Conservation (phyloP, 2,329 filamentous ascomycete species). For the Neopestalotiopsis clavispora region DNA sequence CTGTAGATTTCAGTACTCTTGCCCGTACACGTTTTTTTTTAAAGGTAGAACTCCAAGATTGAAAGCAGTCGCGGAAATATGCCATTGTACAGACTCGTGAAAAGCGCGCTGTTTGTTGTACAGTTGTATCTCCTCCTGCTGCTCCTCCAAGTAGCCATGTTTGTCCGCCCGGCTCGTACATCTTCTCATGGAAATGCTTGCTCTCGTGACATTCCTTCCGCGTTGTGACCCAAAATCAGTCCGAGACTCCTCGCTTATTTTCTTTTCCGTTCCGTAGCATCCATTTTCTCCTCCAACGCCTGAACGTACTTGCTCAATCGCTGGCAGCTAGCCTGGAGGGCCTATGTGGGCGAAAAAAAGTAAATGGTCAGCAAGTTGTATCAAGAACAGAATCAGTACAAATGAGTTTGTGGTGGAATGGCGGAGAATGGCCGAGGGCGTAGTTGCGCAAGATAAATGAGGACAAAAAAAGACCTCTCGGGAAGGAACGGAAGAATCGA, state of each 20-base stretch:
- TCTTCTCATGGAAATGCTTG: neutral
- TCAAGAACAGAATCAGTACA: neutral
- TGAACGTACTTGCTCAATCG: slow-evolving; percentile 84
- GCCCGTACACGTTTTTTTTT: neutral
- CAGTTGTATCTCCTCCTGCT: slow-evolving; percentile 6
- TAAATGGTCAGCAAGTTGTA: slow-evolving; percentile 18
- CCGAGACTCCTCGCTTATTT: slow-evolving; percentile 49
- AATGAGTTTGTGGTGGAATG: neutral
- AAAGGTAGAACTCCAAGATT: neutral
- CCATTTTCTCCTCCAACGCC: slow-evolving; percentile 80
- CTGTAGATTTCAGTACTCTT: neutral
- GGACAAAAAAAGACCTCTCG: neutral
- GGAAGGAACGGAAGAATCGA: neutral
- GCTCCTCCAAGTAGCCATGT: neutral
- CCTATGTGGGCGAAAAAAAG: slow-evolving; percentile 51
- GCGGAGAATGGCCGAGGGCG: neutral
- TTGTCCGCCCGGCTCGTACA: neutral
- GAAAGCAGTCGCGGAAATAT: neutral
- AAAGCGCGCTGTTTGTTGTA: slow-evolving; percentile 15
- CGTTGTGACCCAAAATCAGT: slow-evolving; percentile 8
- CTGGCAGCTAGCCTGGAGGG: slow-evolving; percentile 85
- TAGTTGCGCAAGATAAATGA: neutral
- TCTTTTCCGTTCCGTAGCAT: slow-evolving; percentile 67
- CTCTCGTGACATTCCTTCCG: neutral
- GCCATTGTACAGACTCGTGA: slow-evolving; percentile 16